These are phyloP conservation scores for Penicillium thymicola DNA, from an alignment of 2,329 filamentous ascomycete genomes.

Conservation along the genomic window DNA sequence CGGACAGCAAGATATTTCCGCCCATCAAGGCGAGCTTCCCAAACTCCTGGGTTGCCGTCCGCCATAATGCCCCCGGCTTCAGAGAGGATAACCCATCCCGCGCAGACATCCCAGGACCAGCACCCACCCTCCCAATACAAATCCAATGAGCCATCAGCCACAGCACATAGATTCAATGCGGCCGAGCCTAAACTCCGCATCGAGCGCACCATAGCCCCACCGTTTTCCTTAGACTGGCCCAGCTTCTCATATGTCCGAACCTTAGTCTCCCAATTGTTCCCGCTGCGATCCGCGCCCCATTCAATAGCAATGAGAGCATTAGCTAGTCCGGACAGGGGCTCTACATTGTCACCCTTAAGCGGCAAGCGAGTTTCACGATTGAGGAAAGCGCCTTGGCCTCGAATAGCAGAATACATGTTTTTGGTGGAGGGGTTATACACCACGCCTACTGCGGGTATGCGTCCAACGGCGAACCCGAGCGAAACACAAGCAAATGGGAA, in stretches of 20 bases:
- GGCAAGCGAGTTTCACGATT: conserved; percentile 44
- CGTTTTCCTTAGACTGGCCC: conserved; percentile 49
- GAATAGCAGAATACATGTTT: conserved; percentile 55
- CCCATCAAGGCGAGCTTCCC: conserved; percentile 55
- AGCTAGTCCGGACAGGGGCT: conserved; percentile 49
- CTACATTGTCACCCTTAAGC: conserved; percentile 40
- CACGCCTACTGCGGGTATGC: conserved; percentile 54
- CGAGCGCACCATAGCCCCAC: conserved; percentile 61
- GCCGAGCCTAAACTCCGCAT: conserved; percentile 56
- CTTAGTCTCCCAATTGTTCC: conserved; percentile 58
- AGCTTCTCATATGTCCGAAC: conserved; percentile 51
- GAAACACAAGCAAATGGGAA: conserved; percentile 59
- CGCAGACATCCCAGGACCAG: conserved; percentile 66
- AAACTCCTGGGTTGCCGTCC: conserved; percentile 57
- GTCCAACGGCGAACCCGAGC: conserved; percentile 53
- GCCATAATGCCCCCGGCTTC: conserved; percentile 61
- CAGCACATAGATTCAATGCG: conserved; percentile 60
- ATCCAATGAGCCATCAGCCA: conserved; percentile 57
- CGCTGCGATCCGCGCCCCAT: conserved; percentile 58
- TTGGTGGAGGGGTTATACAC: conserved; percentile 61
- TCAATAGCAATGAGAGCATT: conserved; percentile 57
- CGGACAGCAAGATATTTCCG: conserved; percentile 51
- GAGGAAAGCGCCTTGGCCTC: conserved; percentile 53
- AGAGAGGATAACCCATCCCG: conserved; percentile 59
- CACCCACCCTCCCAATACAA: conserved; percentile 65